Conservation (phyloP, 768 basidiomycete genomes). For the Suillus subalutaceus region DNA sequence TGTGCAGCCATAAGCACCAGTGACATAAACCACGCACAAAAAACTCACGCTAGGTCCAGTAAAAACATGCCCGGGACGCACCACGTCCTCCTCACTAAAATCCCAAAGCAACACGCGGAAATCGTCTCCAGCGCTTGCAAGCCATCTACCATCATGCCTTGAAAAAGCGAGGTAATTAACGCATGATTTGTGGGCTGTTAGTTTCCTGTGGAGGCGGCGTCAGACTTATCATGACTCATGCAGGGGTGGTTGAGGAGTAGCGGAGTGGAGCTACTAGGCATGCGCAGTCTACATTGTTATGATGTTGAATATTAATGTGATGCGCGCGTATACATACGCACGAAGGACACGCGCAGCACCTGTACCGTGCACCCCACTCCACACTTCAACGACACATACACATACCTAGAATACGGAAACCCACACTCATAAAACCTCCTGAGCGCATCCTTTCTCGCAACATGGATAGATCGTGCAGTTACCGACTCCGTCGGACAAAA, state of each 20-base stretch:
- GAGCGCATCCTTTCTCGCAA: conserved; percentile 22
- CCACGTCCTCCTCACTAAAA: conserved; percentile 61
- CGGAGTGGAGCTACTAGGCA: background rate
- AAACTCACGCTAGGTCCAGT: conserved; percentile 45
- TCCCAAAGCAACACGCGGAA: conserved; percentile 63
- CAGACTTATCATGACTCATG: conserved; percentile 1
- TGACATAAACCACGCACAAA: background rate
- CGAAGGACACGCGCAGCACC: background rate
- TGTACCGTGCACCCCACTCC: background rate
- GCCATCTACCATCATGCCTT: conserved; percentile 57
- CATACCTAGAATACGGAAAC: conserved; percentile 39
- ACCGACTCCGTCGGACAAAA: conserved; percentile 9
- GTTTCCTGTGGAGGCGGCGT: conserved; percentile 26
- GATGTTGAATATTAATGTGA: background rate
- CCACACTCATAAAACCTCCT: conserved; percentile 26
- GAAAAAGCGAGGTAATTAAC: conserved; percentile 68
- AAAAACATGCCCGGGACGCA: conserved; percentile 43
- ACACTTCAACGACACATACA: conserved; percentile 16
- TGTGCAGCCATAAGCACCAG: conserved; percentile 28
- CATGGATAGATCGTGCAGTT: conserved; percentile 16
- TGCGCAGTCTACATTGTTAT: background rate
- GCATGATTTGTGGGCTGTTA: conserved; percentile 58
- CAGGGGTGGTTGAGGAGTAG: background rate
- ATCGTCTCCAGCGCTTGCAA: conserved; percentile 75
- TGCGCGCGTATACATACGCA: background rate